Evolutionary conservation across 306 rosid species (phyloP).

Genomic region (Sesbania bispinosa): DNA sequence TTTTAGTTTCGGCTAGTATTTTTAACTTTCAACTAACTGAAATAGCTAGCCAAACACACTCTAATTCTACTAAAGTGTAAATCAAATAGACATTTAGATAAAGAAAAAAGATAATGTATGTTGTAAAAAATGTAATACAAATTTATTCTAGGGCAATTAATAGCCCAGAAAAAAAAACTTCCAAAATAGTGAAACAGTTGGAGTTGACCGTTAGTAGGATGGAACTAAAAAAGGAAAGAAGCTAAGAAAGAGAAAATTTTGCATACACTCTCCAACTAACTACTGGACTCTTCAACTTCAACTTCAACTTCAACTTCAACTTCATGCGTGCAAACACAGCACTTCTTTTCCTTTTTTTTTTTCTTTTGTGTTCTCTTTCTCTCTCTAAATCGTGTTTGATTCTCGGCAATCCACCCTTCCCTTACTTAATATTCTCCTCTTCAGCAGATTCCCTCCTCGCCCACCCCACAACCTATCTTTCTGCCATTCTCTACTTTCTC

Average conservation of each 20-base stretch:
- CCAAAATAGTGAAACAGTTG: neutral
- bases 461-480: slow-evolving; percentile 33
- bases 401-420: slow-evolving; percentile 49
- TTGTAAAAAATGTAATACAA: too few relatives aligned
- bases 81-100: too few relatives aligned
- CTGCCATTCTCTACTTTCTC: slow-evolving; percentile 43
- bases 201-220: slow-evolving; percentile 18
- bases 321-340: slow-evolving; percentile 44
- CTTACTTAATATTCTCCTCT: slow-evolving; percentile 57
- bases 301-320: neutral
- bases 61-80: too few relatives aligned
- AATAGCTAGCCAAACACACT: too few relatives aligned
- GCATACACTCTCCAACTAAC: neutral
- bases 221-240: neutral
- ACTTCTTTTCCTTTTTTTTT: neutral
- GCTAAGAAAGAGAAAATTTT: neutral
- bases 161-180: neutral
- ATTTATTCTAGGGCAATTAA: too few relatives aligned
- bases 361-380: neutral
- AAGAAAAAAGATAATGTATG: too few relatives aligned
- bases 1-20: too few relatives aligned
- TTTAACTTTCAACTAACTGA: too few relatives aligned
- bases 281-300: neutral
- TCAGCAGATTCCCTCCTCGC: slow-evolving; percentile 69
- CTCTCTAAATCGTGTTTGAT: slow-evolving; percentile 39